phyloP scores from a whole-genome alignment of 805 yeast species.

The Myxozyma melibiosi region DNA sequence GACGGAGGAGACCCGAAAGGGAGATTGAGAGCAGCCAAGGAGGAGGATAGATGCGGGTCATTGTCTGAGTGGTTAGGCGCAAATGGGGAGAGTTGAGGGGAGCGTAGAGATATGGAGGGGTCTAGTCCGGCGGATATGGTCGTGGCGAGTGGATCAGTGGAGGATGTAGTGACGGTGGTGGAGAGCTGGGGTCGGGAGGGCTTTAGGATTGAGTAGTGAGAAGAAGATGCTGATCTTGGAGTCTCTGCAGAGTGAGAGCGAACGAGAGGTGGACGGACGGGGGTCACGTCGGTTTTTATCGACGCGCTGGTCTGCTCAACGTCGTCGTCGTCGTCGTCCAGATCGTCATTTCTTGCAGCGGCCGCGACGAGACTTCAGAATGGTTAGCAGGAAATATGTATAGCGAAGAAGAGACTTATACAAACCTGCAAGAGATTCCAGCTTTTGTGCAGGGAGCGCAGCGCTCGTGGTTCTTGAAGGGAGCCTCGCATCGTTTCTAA shows the following conservation, averaged over 20 bases:
- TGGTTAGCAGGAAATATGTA: not conserved
- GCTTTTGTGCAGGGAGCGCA: constrained; percentile 43
- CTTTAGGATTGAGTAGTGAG: too few relatives aligned
- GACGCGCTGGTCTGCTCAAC: not conserved
- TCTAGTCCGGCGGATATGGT: too few relatives aligned
- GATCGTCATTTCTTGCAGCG: not conserved
- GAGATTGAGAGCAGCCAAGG: not conserved
- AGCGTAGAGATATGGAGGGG: too few relatives aligned
- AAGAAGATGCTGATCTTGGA: not conserved
- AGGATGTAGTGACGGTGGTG: not conserved
- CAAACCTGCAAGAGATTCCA: constrained; percentile 38
- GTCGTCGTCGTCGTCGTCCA: not conserved
- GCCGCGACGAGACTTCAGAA: constrained; percentile 5
- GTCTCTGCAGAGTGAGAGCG: not conserved
- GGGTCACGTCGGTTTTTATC: not conserved
- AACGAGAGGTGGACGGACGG: not conserved
- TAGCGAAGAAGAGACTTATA: not conserved
- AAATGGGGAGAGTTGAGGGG: too few relatives aligned
- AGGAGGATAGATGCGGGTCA: not conserved
- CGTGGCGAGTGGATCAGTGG: too few relatives aligned
- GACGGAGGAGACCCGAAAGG: too few relatives aligned
- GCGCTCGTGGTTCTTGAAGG: constrained; percentile 35
- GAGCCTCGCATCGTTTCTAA: constrained; percentile 42
- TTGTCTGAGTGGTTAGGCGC: too few relatives aligned
- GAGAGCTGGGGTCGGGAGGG: too few relatives aligned